Percentiles rank a stretch among this genome's conserved stretches.
Conservation (phyloP, 2,329 filamentous ascomycete genomes). For the Fusarium dlaminii region DNA sequence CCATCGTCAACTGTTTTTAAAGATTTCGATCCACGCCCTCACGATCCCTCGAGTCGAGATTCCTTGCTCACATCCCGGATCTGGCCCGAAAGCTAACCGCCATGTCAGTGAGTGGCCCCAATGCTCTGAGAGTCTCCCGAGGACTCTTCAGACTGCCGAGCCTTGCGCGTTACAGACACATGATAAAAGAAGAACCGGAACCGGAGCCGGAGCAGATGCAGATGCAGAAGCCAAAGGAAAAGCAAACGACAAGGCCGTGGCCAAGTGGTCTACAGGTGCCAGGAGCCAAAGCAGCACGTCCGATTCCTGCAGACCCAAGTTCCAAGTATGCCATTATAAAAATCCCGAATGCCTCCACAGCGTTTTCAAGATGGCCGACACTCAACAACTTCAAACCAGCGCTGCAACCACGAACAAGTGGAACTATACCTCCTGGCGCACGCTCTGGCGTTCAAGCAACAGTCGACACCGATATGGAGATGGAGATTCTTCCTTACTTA, state of each 20-base stretch:
- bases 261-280: neutral
- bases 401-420: slow-evolving; percentile 24
- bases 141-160: neutral
- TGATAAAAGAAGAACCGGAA: neutral
- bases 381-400: slow-evolving; percentile 35
- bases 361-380: slow-evolving; percentile 30
- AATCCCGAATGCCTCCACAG: slow-evolving; percentile 1
- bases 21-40: neutral
- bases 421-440: neutral
- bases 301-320: neutral
- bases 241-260: neutral
- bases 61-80: neutral
- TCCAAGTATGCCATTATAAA: neutral
- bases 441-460: neutral
- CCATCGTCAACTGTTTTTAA: neutral
- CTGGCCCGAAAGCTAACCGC: too few relatives aligned
- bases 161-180: neutral
- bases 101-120: neutral
- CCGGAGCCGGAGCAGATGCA: neutral
- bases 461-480: neutral
- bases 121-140: neutral
- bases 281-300: neutral
- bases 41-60: neutral
- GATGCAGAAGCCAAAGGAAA: neutral
- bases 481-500: slow-evolving; percentile 21